Evolutionary conservation across 208 protist species (phyloP).

Genomic region (Leishmania gerbilli): DNA sequence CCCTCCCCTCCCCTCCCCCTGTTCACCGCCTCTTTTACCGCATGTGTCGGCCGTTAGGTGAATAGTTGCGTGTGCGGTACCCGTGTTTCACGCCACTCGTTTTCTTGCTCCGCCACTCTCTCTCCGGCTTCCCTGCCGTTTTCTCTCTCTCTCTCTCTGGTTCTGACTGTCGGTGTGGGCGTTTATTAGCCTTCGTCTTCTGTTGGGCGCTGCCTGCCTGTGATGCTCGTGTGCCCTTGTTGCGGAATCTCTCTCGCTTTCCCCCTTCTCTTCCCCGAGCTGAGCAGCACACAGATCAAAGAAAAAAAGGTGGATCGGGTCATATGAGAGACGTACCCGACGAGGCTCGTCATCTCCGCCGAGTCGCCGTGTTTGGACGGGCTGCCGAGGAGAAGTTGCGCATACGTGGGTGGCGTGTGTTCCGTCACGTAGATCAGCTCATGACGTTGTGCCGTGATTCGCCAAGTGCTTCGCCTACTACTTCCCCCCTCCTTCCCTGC

Average conservation of each 20-base stretch:
- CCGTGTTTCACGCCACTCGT: no score
- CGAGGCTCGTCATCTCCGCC: neutral
- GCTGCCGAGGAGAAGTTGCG: neutral
- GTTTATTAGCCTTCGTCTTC: neutral
- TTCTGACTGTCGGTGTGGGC: neutral
- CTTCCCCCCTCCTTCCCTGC: neutral
- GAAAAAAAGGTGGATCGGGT: neutral
- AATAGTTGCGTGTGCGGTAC: neutral
- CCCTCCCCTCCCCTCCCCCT: neutral
- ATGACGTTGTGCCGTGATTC: neutral
- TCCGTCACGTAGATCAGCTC: neutral
- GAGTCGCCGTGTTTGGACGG: neutral
- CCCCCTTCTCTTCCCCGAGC: neutral
- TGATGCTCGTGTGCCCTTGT: neutral
- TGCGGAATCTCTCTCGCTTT: neutral
- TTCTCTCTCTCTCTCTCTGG: neutral
- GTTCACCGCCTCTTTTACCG: neutral
- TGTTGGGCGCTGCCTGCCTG: no score
- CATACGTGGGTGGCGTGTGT: neutral
- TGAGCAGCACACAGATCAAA: neutral
- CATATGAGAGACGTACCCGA: neutral
- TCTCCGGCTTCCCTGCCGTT: neutral
- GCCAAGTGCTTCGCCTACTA: neutral
- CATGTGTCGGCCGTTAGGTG: neutral
- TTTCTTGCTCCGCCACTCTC: neutral